Conservation (phyloP, 768 basidiomycete genomes). For the Leccinum disarticulatum region DNA sequence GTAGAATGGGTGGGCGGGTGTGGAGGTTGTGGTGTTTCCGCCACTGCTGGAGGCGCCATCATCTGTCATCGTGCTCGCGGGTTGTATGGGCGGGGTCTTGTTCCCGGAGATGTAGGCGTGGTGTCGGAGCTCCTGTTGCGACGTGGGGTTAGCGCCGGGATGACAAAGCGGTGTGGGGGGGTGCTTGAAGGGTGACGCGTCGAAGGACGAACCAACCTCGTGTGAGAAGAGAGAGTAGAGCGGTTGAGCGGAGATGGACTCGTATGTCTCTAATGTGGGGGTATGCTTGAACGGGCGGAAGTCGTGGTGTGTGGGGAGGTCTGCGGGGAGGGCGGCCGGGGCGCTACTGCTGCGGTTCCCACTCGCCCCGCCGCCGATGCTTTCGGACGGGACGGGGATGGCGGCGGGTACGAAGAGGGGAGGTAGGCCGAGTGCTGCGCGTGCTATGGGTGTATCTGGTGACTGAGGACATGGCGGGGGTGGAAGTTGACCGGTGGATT, state of each 20-base stretch:
- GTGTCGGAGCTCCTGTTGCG: slow-evolving; percentile 42
- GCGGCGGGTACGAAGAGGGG: slow-evolving; percentile 50
- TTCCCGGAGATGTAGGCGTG: slow-evolving; percentile 42
- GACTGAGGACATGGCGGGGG: slow-evolving; percentile 49
- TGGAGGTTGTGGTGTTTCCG: background rate
- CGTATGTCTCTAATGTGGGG: slow-evolving; percentile 28
- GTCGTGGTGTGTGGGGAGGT: slow-evolving; percentile 23
- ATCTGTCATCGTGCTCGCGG: background rate
- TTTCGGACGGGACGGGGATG: slow-evolving; percentile 16
- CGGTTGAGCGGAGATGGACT: slow-evolving; percentile 41
- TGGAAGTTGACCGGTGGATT: slow-evolving; percentile 40
- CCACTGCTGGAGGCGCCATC: background rate
- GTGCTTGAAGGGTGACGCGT: background rate
- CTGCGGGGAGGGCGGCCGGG: slow-evolving; percentile 10
- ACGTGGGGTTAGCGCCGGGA: slow-evolving; percentile 14
- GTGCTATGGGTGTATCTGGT: slow-evolving; percentile 45
- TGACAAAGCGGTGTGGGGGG: slow-evolving; percentile 1
- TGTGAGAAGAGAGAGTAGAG: slow-evolving; percentile 37
- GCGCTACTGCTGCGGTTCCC: background rate
- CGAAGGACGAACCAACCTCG: slow-evolving; percentile 41
- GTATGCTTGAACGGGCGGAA: slow-evolving; percentile 27
- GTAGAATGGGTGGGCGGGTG: slow-evolving; percentile 20
- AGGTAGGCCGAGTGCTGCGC: slow-evolving; percentile 46
- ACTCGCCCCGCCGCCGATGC: background rate
- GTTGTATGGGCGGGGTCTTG: slow-evolving; percentile 19